phyloP scores from a whole-genome alignment of 106 monocot genomes.

The Posidonia australis region DNA sequence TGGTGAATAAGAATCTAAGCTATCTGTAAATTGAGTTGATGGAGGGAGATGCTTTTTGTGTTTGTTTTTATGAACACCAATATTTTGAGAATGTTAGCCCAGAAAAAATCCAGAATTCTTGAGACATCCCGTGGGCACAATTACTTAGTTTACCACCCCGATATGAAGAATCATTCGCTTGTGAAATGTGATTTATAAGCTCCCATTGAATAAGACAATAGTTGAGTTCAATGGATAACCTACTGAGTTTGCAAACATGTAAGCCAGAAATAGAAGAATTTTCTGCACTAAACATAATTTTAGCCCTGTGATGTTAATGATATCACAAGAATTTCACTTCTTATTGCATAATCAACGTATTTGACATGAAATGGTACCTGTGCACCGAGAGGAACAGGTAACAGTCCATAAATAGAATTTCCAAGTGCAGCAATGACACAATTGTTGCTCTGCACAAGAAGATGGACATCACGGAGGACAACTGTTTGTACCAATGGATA shows the following conservation, averaged over 20 bases:
- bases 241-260: too few species aligned
- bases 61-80: background rate
- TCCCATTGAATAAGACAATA: too few species aligned
- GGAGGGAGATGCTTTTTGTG: background rate
- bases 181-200: too few species aligned
- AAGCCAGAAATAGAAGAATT: too few species aligned
- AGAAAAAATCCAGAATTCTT: too few species aligned
- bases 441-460: constrained; percentile 59
- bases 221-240: too few species aligned
- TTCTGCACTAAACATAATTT: background rate
- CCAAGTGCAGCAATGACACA: constrained; percentile 63
- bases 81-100: too few species aligned
- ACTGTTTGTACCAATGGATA: constrained; percentile 87
- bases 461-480: constrained; percentile 70
- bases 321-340: background rate
- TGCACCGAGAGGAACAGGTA: constrained; percentile 90
- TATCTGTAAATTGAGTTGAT: background rate
- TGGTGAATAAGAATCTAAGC: background rate
- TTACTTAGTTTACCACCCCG: too few species aligned
- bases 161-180: too few species aligned
- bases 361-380: constrained; percentile 40
- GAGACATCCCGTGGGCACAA: too few species aligned
- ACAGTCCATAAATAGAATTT: constrained; percentile 69
- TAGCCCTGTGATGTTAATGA: background rate
- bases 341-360: background rate